These are phyloP conservation scores for Metschnikowia dekortorum DNA, from an alignment of 805 yeast genomes.

Conservation along the genomic window DNA sequence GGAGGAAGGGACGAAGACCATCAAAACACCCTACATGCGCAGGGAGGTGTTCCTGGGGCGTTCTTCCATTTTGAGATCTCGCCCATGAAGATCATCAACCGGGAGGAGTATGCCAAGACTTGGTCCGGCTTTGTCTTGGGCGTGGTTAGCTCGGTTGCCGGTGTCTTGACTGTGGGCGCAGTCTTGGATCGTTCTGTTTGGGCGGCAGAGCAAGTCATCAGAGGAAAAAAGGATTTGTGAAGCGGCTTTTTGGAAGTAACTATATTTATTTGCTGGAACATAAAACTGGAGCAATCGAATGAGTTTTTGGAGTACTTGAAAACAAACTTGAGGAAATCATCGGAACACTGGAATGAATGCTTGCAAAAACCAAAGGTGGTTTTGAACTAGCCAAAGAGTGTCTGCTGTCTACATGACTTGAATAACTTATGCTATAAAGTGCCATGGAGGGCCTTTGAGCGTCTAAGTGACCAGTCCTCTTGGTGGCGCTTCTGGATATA, in stretches of 20 bases:
- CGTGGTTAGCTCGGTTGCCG: constrained; percentile 86
- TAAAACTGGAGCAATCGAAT: too few species aligned
- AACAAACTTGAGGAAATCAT: too few species aligned
- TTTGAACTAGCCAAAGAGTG: too few species aligned
- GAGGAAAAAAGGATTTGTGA: constrained; percentile 56
- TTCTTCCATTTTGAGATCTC: constrained; percentile 87
- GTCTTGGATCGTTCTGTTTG: constrained; percentile 82
- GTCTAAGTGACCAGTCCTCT: too few species aligned
- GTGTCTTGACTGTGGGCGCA: constrained; percentile 89
- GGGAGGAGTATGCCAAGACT: constrained; percentile 66
- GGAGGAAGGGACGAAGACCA: constrained; percentile 94
- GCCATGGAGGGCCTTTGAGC: too few species aligned
- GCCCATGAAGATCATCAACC: constrained; percentile 85
- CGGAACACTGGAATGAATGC: not conserved
- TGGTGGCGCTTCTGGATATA: too few species aligned
- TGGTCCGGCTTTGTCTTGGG: constrained; percentile 82
- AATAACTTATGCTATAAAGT: too few species aligned
- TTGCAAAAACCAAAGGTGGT: not conserved
- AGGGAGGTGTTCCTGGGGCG: constrained; percentile 90
- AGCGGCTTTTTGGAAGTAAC: too few species aligned
- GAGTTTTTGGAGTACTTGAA: too few species aligned
- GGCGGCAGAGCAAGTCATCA: constrained; percentile 78
- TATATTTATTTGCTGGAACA: too few species aligned
- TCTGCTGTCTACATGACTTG: too few species aligned
- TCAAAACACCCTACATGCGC: constrained; percentile 72